Evolutionary conservation across 805 yeast genomes (phyloP), one percentile per base, ranked within the genome.

Genomic region (Ogataea dorogensis): DNA sequence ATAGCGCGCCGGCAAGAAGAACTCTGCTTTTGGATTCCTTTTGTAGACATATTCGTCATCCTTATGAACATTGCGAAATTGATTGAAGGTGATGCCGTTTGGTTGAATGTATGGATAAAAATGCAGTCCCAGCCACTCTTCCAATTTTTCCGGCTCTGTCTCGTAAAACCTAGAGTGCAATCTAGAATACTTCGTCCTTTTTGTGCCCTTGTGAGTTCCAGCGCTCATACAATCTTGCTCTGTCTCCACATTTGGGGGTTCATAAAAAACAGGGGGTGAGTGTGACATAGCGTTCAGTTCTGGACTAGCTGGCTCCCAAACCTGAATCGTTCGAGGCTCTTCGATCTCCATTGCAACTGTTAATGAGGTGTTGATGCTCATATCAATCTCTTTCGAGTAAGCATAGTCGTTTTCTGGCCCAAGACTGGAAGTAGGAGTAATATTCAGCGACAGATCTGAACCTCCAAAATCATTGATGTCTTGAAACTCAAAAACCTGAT

Each of bases 21-120:
- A 26, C 14, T 38, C 41, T 0, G 50, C 43, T 24, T 44, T 38
- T 7, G 45, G 45, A 21, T 43, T 43, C 18, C 46, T 33, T 21
- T 37, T 47, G 38, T 40, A 48, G 16, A 40, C 36, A 37, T 46
- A 48, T 23, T 43, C 36, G 18, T 43, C 41, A 15, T 43, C 40
- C 13, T 38, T 36, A 11, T 33, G 20, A 12, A 33, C 17, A 5
- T 33, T 38, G 23, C 39, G 34, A 34, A 46, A 48, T 7, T 41
- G 42, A 23, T 35, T 28, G 32, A 46, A 37, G 3, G 43, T 48
- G 32, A 46, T 37, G 5, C 48, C 48, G 36, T 47, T 47, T 11
- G 50, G 50, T 21, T 46, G 40, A 24, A 46, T 35, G 38, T 41
- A 47, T 5, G 48, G 50, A 28, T 36, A 39, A 20, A 43, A 46